Percentiles rank a stretch among this genome's conserved stretches.
These are phyloP conservation scores for Gossypium laxum DNA, from an alignment of 441 rosid species.

Conservation along the genomic window DNA sequence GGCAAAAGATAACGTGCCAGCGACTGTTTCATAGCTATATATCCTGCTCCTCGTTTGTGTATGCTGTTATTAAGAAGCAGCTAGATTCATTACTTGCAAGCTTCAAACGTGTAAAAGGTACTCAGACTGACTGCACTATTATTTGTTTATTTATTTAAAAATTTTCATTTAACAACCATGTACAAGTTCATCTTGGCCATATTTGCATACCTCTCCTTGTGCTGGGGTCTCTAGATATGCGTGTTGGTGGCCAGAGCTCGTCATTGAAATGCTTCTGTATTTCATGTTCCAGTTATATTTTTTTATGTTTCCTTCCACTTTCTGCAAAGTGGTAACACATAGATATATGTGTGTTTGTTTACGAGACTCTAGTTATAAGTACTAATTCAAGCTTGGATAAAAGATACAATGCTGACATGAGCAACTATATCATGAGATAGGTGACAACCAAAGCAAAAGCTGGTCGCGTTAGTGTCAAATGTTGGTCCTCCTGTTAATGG, in stretches of 20 bases:
- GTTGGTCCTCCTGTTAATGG: neutral
- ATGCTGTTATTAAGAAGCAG: slow-evolving; percentile 42
- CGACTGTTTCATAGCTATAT: slow-evolving; percentile 54
- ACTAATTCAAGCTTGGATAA: neutral
- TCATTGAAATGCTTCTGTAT: neutral
- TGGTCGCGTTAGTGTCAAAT: neutral
- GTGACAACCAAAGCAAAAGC: neutral
- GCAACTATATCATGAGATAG: neutral
- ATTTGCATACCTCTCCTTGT: neutral
- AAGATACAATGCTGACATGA: neutral
- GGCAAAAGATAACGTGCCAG: slow-evolving; percentile 68
- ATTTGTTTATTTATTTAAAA: neutral
- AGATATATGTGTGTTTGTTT: neutral
- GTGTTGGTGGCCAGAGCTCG: neutral
- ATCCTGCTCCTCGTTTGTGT: slow-evolving; percentile 44
- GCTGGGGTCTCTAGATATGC: neutral
- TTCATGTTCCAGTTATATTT: neutral
- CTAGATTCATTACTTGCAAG: slow-evolving; percentile 33
- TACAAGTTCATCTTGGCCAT: neutral
- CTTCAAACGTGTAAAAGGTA: slow-evolving; percentile 38
- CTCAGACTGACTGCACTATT: slow-evolving; percentile 6
- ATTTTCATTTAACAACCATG: neutral
- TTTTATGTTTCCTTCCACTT: neutral
- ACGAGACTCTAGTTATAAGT: neutral
- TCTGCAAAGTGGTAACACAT: neutral